These are phyloP conservation scores for Nitzschia palea DNA, from an alignment of 108 stramenopile species.

Conservation along the genomic window DNA sequence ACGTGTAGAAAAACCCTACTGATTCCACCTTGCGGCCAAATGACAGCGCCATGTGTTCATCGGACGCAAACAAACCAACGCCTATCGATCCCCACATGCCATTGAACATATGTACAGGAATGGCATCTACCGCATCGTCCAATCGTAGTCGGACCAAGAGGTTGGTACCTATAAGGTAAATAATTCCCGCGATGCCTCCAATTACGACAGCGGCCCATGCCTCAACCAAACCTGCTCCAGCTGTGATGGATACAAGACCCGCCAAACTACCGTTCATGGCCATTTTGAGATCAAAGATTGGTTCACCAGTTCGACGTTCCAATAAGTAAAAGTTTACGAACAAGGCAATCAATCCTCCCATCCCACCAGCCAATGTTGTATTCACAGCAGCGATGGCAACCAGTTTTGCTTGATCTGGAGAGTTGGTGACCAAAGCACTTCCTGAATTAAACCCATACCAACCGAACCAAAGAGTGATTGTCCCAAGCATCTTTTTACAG, in stretches of 20 bases:
- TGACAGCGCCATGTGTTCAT: constrained; percentile 35
- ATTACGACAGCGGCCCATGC: constrained; percentile 87
- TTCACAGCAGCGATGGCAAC: constrained; percentile 80
- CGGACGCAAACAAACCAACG: constrained; percentile 80
- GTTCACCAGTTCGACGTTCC: constrained; percentile 54
- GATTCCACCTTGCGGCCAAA: constrained; percentile 49
- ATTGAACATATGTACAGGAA: constrained; percentile 89
- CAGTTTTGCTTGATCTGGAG: constrained; percentile 34
- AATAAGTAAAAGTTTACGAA: constrained; percentile 44
- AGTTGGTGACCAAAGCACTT: constrained; percentile 62
- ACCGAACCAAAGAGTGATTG: constrained; percentile 87
- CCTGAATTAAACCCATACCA: constrained; percentile 97
- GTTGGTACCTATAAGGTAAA: constrained; percentile 65
- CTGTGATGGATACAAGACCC: constrained; percentile 88
- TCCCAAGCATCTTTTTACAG: constrained; percentile 44
- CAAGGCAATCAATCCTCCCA: constrained; percentile 50
- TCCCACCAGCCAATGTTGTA: constrained; percentile 75
- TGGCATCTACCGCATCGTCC: constrained; percentile 92
- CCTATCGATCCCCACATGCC: constrained; percentile 89
- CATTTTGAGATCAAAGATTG: constrained; percentile 49
- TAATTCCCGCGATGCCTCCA: constrained; percentile 77
- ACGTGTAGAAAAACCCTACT: constrained; percentile 67
- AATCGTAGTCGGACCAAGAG: constrained; percentile 75
- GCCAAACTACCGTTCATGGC: constrained; percentile 66
- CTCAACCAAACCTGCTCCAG: constrained; percentile 78